Conservation (phyloP, 345 rosid genomes). For the Salix viminalis region DNA sequence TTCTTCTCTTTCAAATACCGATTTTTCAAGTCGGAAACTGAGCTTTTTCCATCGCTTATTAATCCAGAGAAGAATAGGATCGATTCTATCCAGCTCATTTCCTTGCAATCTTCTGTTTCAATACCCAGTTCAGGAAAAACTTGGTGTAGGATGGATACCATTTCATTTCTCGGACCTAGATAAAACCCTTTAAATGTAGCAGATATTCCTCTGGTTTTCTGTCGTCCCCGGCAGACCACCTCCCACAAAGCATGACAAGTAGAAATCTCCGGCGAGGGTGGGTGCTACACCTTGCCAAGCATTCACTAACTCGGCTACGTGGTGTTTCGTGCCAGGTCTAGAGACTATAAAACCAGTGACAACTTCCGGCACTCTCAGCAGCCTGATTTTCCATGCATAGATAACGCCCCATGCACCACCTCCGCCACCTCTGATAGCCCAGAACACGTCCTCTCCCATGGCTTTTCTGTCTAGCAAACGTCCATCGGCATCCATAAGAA, state of each 20-base stretch:
- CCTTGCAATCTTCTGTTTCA: slow-evolving; percentile 15
- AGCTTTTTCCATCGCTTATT: slow-evolving; percentile 2
- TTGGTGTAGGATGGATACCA: neutral
- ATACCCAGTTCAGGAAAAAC: slow-evolving; percentile 21
- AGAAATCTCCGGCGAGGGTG: slow-evolving; percentile 6
- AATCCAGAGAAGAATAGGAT: slow-evolving; percentile 22
- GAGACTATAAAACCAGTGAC: slow-evolving; percentile 20
- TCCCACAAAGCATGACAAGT: slow-evolving; percentile 24
- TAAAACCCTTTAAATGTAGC: slow-evolving; percentile 28
- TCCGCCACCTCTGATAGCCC: slow-evolving; percentile 33
- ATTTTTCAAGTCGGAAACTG: slow-evolving; percentile 14
- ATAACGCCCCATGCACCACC: slow-evolving; percentile 25
- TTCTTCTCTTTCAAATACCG: slow-evolving; percentile 3
- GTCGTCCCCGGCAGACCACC: slow-evolving; percentile 21
- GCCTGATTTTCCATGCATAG: slow-evolving; percentile 26
- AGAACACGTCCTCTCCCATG: slow-evolving; percentile 31
- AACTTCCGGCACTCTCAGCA: slow-evolving; percentile 8
- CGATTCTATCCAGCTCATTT: slow-evolving; percentile 31
- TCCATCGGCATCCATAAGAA: slow-evolving; percentile 20
- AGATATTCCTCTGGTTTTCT: slow-evolving; percentile 9
- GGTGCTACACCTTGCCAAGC: slow-evolving; percentile 28
- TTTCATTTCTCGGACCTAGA: slow-evolving; percentile 15
- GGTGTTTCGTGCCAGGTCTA: slow-evolving; percentile 11
- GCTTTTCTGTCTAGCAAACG: slow-evolving; percentile 9
- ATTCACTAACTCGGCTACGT: slow-evolving; percentile 16